Conservation (phyloP, 179 eudicot genomes). For the Spinacia oleracea region DNA sequence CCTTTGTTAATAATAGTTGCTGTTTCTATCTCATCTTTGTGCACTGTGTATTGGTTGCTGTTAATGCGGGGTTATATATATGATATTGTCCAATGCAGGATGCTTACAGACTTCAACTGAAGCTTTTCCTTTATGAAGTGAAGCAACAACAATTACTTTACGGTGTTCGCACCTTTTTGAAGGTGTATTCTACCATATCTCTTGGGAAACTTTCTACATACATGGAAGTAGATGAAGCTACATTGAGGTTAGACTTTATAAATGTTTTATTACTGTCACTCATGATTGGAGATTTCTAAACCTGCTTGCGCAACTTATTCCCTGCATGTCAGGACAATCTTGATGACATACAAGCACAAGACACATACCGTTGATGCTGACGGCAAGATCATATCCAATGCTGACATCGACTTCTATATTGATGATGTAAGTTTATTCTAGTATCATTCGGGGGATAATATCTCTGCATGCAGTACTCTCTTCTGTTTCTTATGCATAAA, state of each 20-base stretch:
- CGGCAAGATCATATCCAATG: slow-evolving; percentile 79
- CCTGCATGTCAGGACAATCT: slow-evolving; percentile 73
- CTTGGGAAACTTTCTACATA: slow-evolving; percentile 72
- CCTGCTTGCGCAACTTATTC: neutral
- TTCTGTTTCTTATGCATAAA: neutral
- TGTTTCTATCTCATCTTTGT: neutral
- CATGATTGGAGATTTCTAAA: neutral
- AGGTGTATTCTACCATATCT: slow-evolving; percentile 86
- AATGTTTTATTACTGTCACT: slow-evolving; percentile 2
- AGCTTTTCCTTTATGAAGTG: slow-evolving; percentile 93
- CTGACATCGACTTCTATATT: slow-evolving; percentile 84
- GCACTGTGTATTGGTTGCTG: neutral
- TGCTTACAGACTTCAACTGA: slow-evolving; percentile 94
- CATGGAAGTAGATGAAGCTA: slow-evolving; percentile 93
- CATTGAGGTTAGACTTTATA: slow-evolving; percentile 56
- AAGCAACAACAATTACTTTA: slow-evolving; percentile 86
- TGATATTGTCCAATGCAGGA: slow-evolving; percentile 49
- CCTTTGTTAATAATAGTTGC: neutral
- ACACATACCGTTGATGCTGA: slow-evolving; percentile 79
- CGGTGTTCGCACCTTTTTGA: slow-evolving; percentile 80
- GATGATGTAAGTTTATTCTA: slow-evolving; percentile 60
- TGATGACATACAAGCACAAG: slow-evolving; percentile 96
- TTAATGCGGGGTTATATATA: neutral
- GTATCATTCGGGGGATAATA: slow-evolving; percentile 1
- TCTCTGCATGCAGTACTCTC: neutral